Base-by-base conservation (phyloP, 345 rosid genomes). In the Linum tenue region DNA sequence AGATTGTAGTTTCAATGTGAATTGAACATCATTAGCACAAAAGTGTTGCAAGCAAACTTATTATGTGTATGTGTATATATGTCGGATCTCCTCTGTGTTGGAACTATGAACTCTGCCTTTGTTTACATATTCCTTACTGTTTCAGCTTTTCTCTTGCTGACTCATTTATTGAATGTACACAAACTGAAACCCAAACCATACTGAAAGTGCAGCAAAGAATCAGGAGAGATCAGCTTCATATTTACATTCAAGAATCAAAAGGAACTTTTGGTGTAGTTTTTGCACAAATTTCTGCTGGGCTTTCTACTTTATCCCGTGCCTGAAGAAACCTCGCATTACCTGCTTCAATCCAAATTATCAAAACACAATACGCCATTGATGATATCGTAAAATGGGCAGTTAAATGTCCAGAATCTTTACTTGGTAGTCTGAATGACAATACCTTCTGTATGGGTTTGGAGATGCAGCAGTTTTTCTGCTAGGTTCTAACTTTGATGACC, bases 231-330 rank as follows among this genome's bases (percentile, higher is more conserved):
- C 67, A 72, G 22, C 37, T 39, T 22, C 60, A 35, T 75, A 80
- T 77, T 70, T 76, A 80, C 82, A 78, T 7, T 43, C 73, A 72
- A 81, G 67, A 70, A 78, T 72, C 68, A 67, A 15, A 48, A 76
- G 39, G 59, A 44, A 22, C 31, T 22, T 67, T 9, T 39, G 58
- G 14, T 35, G 67, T 72, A 56, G 67, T 74, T 70, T 78, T 48
- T 53, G 70, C 71, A 70, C 71, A 59, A 83, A 80, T 69, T 67
- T 65, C 71, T 17, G 40, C 56, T 36, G 58, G 39, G 35, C 72
- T 48, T 64, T 55, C 69, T 53, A 31, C 64, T 38, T n/a, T 42
- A 56, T 62, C 68, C 75, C 22, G 43, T 51, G 56, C 68, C 65
- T 82, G 72, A 73, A 35, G 74, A 62, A 35, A 67, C 61, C 64